These are phyloP conservation scores for Calophaca sinica DNA, from an alignment of 306 rosid species.

Conservation along the genomic window DNA sequence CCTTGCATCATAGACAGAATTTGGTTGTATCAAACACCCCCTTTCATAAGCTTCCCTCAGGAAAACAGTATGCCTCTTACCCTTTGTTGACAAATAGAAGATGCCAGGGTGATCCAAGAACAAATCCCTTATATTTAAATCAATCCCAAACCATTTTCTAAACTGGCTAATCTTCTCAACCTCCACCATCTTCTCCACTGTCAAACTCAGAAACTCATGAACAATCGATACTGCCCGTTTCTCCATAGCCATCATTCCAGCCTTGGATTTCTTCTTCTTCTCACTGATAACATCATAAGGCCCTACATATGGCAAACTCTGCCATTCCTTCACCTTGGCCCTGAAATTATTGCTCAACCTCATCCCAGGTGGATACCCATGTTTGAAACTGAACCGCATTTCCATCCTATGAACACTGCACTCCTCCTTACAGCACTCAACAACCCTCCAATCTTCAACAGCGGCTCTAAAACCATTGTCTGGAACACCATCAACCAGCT, in stretches of 20 bases:
- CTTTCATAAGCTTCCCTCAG: slow-evolving; percentile 93
- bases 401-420: slow-evolving; percentile 62
- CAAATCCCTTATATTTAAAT: slow-evolving; percentile 73
- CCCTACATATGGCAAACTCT: slow-evolving; percentile 72
- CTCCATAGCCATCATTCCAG: slow-evolving; percentile 64
- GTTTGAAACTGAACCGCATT: slow-evolving; percentile 70
- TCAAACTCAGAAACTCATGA: slow-evolving; percentile 88
- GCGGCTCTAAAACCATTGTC: slow-evolving; percentile 55
- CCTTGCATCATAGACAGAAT: slow-evolving; percentile 81
- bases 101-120: slow-evolving; percentile 90
- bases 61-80: slow-evolving; percentile 87
- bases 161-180: slow-evolving; percentile 81
- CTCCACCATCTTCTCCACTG: slow-evolving; percentile 94
- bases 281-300: slow-evolving; percentile 69
- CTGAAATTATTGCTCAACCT: slow-evolving; percentile 68
- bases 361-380: slow-evolving; percentile 87
- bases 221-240: slow-evolving; percentile 81
- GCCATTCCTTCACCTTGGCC: slow-evolving; percentile 95
- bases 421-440: slow-evolving; percentile 77
- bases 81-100: slow-evolving; percentile 88
- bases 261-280: slow-evolving; percentile 56
- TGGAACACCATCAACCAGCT: slow-evolving; percentile 59
- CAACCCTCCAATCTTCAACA: slow-evolving; percentile 88
- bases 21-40: slow-evolving; percentile 75
- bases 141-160: slow-evolving; percentile 70